These are phyloP conservation scores for Botrytis tulipae DNA, from an alignment of 2,329 filamentous ascomycete genomes.

Conservation along the genomic window DNA sequence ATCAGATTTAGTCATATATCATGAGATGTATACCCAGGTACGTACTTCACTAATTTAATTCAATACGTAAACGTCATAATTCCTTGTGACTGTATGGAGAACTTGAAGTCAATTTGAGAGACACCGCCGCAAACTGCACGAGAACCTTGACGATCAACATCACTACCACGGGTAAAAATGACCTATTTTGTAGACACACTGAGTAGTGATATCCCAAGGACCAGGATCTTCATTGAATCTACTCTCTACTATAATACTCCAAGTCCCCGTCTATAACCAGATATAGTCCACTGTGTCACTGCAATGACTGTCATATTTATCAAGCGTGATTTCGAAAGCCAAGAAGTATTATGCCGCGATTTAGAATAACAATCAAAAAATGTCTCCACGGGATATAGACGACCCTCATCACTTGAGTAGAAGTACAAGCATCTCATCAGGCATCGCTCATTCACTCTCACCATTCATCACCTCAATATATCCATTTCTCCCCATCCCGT, in stretches of 20 bases:
- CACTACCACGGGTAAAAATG: neutral
- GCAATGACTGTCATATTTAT: neutral
- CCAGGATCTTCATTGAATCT: neutral
- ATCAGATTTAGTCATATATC: neutral
- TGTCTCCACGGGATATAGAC: rapidly evolving
- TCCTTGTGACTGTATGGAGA: neutral
- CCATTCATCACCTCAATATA: neutral
- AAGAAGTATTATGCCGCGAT: neutral
- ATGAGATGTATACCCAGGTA: neutral
- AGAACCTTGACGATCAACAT: neutral
- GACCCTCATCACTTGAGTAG: neutral
- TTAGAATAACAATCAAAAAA: neutral
- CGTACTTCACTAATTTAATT: neutral
- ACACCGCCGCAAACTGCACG: neutral
- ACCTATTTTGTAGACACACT: neutral
- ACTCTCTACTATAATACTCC: neutral
- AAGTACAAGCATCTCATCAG: neutral
- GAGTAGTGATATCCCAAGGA: neutral
- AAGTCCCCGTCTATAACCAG: neutral
- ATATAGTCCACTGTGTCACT: neutral
- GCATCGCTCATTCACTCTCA: neutral
- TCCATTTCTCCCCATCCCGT: neutral
- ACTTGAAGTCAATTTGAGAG: neutral
- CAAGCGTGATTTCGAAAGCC: neutral
- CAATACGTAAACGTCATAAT: neutral